Conservation (phyloP, 1,284 basidiomycete genomes). For the Boletus albobrunnescens region DNA sequence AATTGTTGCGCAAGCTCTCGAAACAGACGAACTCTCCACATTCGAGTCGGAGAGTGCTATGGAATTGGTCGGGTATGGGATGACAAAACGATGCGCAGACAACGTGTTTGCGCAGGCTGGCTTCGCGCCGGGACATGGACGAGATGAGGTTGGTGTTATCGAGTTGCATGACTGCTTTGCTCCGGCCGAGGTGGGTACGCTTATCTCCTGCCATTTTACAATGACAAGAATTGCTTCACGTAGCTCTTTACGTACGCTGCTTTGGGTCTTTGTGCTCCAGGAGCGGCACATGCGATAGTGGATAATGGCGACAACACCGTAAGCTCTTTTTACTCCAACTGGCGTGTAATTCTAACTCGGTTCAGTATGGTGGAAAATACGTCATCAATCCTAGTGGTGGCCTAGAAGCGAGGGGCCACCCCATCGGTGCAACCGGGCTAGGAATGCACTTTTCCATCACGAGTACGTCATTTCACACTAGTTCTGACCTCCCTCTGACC, state of each 20-base stretch:
- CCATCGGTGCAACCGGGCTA: slow-evolving; percentile 79
- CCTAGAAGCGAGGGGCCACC: slow-evolving; percentile 83
- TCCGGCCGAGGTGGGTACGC: too few relatives aligned
- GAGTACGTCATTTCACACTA: slow-evolving; percentile 51
- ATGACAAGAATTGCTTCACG: too few relatives aligned
- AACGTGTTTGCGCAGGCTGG: slow-evolving; percentile 72
- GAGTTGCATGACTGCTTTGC: slow-evolving; percentile 87
- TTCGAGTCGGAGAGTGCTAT: slow-evolving; percentile 69
- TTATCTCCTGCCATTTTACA: too few relatives aligned
- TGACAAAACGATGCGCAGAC: slow-evolving; percentile 71
- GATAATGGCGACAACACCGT: slow-evolving; percentile 82
- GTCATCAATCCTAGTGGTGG: slow-evolving; percentile 88
- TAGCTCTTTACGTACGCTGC: slow-evolving; percentile 86
- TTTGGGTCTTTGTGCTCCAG: slow-evolving; percentile 66
- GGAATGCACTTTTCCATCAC: slow-evolving; percentile 88
- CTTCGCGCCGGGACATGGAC: slow-evolving; percentile 56
- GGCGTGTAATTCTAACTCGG: too few relatives aligned
- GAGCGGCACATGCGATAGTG: slow-evolving; percentile 73
- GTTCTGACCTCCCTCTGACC: too few relatives aligned
- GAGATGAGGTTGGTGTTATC: slow-evolving; percentile 78
- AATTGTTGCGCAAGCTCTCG: slow-evolving; percentile 60
- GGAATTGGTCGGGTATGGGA: slow-evolving; percentile 70
- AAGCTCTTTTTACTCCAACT: too few relatives aligned
- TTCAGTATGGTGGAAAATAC: slow-evolving; percentile 77
- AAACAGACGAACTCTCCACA: slow-evolving; percentile 64